Evolutionary conservation across 1,284 basidiomycete genomes (phyloP), one percentile per base, ranked within the genome.

Genomic region (Ustilago shanxiensis): DNA sequence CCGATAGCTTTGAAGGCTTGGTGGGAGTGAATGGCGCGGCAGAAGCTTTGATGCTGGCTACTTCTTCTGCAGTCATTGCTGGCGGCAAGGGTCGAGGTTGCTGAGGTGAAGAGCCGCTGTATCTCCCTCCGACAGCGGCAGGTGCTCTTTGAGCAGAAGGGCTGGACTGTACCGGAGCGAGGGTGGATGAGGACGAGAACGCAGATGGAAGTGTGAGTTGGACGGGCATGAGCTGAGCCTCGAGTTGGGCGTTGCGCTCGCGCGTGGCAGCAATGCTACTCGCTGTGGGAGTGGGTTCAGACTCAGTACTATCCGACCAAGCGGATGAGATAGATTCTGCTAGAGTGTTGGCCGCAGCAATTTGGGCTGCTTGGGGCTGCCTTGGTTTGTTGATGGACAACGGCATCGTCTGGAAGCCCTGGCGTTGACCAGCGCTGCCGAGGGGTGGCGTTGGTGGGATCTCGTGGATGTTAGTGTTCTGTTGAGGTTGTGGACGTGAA

Each of bases 221-320:
- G 13, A 80, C 60, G 1, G 79, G 73, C 13, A 65, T 44, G 28
- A 78, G 62, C 51, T 66, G 60, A 22, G 52, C 26, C 39, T 75
- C 65, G 5, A 69, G 54, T 26, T 56, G 35, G 6, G 75, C 63
- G 28, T 69, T 62, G 14, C 68, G 60, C 29, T 66, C 66, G 10
- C 64, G 60, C 33, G 41, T 64, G 0, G 79, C 79, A 2, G 79
- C 77, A 5, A 80, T 61, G 45, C 79, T 80, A 55, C 77, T 79
- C 2, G 73, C 77, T 2, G 77, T 80, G 2, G 79, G 79, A 5
- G 79, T 80, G 3, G 69, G 77, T 18, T 72, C 66, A 1, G 77
- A 79, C 14, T 73, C 79, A 22, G 54, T 66, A n/a, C 53, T 61
- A 0, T 72, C 72, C 1, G 73, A 77, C 79, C 79, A 79, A 1